A percentile compares a stretch with the other conserved stretches of the same genome.
phyloP scores from a whole-genome alignment of 2,329 filamentous ascomycete species.

The Fusarium multiceps region DNA sequence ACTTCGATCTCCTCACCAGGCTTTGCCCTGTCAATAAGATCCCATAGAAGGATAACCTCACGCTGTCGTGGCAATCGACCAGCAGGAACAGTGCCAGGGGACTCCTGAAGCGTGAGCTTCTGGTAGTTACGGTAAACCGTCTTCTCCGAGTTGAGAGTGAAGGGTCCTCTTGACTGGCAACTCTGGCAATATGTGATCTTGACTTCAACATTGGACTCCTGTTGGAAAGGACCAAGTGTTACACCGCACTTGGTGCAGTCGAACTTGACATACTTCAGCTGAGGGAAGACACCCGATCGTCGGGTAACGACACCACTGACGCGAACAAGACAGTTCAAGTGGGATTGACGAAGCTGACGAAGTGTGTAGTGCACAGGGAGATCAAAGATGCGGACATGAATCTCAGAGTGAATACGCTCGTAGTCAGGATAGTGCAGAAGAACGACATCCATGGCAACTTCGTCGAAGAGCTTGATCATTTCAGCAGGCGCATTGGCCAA shows the following conservation, averaged over 20 bases:
- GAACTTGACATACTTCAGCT: slow-evolving; percentile 98
- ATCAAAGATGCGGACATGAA: slow-evolving; percentile 96
- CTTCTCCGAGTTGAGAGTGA: slow-evolving; percentile 95
- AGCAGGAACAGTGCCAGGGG: slow-evolving; percentile 94
- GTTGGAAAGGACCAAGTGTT: slow-evolving; percentile 94
- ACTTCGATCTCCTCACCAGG: slow-evolving; percentile 98
- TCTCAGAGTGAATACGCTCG: slow-evolving; percentile 95
- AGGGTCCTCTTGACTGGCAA: slow-evolving; percentile 94
- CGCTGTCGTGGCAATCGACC: slow-evolving; percentile 92
- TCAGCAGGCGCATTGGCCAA: slow-evolving; percentile 95
- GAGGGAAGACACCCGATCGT: slow-evolving; percentile 93
- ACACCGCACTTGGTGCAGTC: slow-evolving; percentile 93
- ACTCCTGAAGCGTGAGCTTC: slow-evolving; percentile 96
- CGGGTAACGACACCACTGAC: slow-evolving; percentile 96
- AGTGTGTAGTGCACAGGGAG: slow-evolving; percentile 95
- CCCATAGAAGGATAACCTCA: slow-evolving; percentile 95
- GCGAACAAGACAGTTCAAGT: slow-evolving; percentile 93
- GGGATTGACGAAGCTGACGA: slow-evolving; percentile 91
- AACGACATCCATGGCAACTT: slow-evolving; percentile 96
- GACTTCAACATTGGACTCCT: slow-evolving; percentile 96
- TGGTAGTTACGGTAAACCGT: slow-evolving; percentile 99
- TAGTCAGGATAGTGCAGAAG: slow-evolving; percentile 97
- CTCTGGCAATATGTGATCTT: slow-evolving; percentile 97
- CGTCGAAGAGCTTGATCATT: slow-evolving; percentile 94
- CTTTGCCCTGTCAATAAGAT: slow-evolving; percentile 96